Conservation (phyloP, 345 rosid genomes). For the Pugionium cornutum region DNA sequence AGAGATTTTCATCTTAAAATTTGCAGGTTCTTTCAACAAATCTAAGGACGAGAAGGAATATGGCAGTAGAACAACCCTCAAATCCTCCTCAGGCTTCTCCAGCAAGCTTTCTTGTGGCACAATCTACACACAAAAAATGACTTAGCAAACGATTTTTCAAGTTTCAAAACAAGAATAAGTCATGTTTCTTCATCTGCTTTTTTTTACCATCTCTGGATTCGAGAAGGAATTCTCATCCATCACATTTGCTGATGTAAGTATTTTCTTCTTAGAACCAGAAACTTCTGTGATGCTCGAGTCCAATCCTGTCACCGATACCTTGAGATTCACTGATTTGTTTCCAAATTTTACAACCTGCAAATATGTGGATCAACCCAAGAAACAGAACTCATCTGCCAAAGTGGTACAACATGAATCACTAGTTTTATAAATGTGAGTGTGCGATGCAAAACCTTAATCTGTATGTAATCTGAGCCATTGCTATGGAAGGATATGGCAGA, state of each 20-base stretch:
- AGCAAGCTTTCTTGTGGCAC: constrained; percentile 47
- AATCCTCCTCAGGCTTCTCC: constrained; percentile 41
- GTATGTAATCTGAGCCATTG: constrained; percentile 49
- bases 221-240: constrained; percentile 85
- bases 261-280: constrained; percentile 55
- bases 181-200: neutral
- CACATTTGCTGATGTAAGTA: constrained; percentile 57
- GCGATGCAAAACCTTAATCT: constrained; percentile 57
- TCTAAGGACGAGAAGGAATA: constrained; percentile 69
- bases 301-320: constrained; percentile 54
- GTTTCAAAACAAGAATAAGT: neutral
- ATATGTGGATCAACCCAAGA: constrained; percentile 14
- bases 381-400: neutral
- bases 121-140: constrained; percentile 44
- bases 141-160: neutral
- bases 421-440: neutral
- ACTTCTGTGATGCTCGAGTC: constrained; percentile 43
- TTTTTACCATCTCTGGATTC: constrained; percentile 61
- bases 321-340: constrained; percentile 48
- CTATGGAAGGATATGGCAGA: constrained; percentile 65
- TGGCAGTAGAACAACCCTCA: constrained; percentile 57
- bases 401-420: neutral
- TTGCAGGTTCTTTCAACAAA: constrained; percentile 47
- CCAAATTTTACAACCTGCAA: constrained; percentile 77
- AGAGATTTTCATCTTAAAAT: constrained; percentile 36